Conservation (phyloP, 345 rosid genomes). For the Eucalyptus lansdowneana region DNA sequence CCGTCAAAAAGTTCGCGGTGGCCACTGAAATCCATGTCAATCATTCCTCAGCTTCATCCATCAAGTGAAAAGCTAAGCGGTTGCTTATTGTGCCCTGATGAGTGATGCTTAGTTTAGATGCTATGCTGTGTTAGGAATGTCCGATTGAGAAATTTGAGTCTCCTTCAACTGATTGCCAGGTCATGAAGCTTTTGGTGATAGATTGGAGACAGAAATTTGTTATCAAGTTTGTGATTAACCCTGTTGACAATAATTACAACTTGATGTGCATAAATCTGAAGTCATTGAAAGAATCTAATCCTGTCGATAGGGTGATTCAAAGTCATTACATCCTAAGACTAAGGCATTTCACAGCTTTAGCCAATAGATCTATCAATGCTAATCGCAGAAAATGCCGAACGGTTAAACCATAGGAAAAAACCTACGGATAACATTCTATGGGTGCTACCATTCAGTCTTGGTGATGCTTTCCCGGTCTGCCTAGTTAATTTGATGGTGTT, state of each 20-base stretch:
- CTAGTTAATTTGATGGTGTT: neutral
- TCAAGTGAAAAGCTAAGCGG: slow-evolving; percentile 6
- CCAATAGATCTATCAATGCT: neutral
- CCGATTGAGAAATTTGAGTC: neutral
- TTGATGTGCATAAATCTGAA: neutral
- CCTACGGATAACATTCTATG: neutral
- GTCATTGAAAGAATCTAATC: neutral
- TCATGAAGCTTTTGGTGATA: neutral
- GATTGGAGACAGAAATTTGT: neutral
- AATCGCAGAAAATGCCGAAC: neutral
- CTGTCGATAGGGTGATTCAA: neutral
- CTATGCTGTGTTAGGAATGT: neutral
- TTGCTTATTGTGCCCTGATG: neutral
- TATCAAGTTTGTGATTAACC: neutral
- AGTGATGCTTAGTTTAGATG: neutral
- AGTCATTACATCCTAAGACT: neutral
- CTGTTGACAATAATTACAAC: neutral
- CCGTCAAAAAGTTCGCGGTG: neutral
- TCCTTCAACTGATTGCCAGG: neutral
- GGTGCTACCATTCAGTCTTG: neutral
- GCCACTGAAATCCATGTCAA: neutral
- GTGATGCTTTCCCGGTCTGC: neutral
- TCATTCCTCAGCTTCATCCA: neutral
- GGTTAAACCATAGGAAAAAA: too few species aligned
- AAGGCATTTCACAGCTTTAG: neutral